phyloP scores from a whole-genome alignment of 805 yeast genomes.

The Lipomyces japonicus region DNA sequence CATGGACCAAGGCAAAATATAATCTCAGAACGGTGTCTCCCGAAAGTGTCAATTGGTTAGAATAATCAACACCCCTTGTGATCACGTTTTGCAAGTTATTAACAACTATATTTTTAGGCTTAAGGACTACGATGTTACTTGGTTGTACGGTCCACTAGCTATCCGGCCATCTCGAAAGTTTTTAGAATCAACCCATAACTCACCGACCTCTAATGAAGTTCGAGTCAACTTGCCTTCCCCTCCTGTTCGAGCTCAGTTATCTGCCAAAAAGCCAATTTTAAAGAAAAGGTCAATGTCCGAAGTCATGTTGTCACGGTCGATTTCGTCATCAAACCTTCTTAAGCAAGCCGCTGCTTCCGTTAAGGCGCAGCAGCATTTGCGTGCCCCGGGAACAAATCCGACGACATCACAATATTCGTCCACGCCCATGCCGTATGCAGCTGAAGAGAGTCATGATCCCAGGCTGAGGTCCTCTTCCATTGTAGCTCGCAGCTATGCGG shows the following conservation, averaged over 20 bases:
- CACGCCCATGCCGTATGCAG: slow-evolving; percentile 1
- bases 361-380: slow-evolving; percentile 22
- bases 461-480: slow-evolving; percentile 17
- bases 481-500: slow-evolving; percentile 19
- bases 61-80: neutral
- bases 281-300: slow-evolving; percentile 84
- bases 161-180: slow-evolving; percentile 19
- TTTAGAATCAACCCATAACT: slow-evolving; percentile 7
- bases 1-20: slow-evolving; percentile 82
- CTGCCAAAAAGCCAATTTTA: slow-evolving; percentile 68
- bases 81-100: neutral
- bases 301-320: slow-evolving; percentile 50
- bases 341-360: slow-evolving; percentile 28
- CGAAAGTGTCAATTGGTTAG: slow-evolving; percentile 79
- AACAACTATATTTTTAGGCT: slow-evolving; percentile 41
- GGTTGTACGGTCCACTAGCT: slow-evolving; percentile 89
- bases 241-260: slow-evolving; percentile 10
- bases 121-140: slow-evolving; percentile 93
- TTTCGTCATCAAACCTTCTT: slow-evolving; percentile 25
- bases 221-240: slow-evolving; percentile 18
- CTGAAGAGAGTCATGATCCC: slow-evolving; percentile 16
- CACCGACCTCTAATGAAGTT: neutral
- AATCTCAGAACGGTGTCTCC: slow-evolving; percentile 77
- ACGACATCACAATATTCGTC: slow-evolving; percentile 21
- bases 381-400: slow-evolving; percentile 25